Conservation (phyloP, 805 yeast species). For the Saccharomycopsis selenospora region DNA sequence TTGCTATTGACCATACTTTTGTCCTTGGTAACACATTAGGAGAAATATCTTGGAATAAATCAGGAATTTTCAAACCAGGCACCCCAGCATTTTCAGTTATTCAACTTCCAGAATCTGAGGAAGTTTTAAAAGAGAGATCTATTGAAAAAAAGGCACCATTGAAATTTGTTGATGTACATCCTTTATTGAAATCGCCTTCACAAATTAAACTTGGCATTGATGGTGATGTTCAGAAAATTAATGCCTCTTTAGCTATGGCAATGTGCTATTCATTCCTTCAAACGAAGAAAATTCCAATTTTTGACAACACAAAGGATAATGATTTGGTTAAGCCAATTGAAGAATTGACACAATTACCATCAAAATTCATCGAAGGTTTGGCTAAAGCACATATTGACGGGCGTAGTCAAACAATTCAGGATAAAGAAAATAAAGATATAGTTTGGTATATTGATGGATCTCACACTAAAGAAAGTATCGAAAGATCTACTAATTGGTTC, state of each 20-base stretch:
- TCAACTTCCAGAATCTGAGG: conserved; percentile 49
- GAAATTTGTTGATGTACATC: conserved; percentile 42
- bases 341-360: conserved; percentile 34
- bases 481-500: conserved; percentile 82
- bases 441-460: conserved; percentile 96
- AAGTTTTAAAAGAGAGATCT: conserved; percentile 59
- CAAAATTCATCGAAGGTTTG: conserved; percentile 50
- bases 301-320: conserved; percentile 22
- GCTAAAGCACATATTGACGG: conserved; percentile 86
- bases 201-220: conserved; percentile 59
- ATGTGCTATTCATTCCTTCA: conserved; percentile 56
- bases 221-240: conserved; percentile 77
- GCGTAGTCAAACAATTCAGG: conserved; percentile 67
- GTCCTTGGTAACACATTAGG: conserved; percentile 82
- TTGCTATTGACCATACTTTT: conserved; percentile 88
- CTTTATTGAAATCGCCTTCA: conserved; percentile 30
- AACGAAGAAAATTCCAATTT: conserved; percentile 36
- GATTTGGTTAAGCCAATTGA: conserved; percentile 22
- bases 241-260: conserved; percentile 82
- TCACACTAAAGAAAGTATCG: conserved; percentile 82
- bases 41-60: conserved; percentile 93
- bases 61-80: conserved; percentile 77
- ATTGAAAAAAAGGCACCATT: conserved; percentile 49
- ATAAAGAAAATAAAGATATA: conserved; percentile 35
- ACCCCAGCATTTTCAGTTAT: conserved; percentile 62